A percentile compares a stretch with the other conserved stretches of the same genome.
Conservation (phyloP, 495 filamentous ascomycete genomes). For the Podospora anserina region DNA sequence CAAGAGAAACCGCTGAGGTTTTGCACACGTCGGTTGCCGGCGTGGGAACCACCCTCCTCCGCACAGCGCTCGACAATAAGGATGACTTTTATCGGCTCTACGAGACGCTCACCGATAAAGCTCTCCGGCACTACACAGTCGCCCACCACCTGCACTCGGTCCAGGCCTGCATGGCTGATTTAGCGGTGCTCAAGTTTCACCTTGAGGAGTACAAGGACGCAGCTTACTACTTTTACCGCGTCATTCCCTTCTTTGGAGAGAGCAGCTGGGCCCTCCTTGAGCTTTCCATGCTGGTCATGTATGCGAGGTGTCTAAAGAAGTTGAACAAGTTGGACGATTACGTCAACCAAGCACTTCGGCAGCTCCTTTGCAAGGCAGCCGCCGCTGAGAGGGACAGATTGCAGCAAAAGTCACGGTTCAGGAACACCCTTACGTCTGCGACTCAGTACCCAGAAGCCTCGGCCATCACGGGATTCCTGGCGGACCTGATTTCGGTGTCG, state of each 20-base stretch:
- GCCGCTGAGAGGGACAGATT: slow-evolving; percentile 50
- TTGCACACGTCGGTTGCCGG: slow-evolving; percentile 37
- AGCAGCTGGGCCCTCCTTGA: slow-evolving; percentile 78
- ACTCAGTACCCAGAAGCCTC: slow-evolving; percentile 51
- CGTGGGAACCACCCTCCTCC: slow-evolving; percentile 50
- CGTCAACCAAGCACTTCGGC: slow-evolving; percentile 65
- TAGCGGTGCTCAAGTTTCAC: slow-evolving; percentile 78
- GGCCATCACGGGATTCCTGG: slow-evolving; percentile 59
- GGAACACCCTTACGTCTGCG: slow-evolving; percentile 15
- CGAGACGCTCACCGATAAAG: slow-evolving; percentile 67
- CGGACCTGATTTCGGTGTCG: slow-evolving; percentile 63
- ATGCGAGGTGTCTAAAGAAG: slow-evolving; percentile 77
- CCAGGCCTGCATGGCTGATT: slow-evolving; percentile 74
- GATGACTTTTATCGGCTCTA: slow-evolving; percentile 60
- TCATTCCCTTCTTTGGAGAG: slow-evolving; percentile 78
- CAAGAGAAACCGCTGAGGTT: slow-evolving; percentile 22
- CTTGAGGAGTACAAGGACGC: slow-evolving; percentile 69
- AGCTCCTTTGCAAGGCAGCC: slow-evolving; percentile 73
- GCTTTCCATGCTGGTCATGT: slow-evolving; percentile 77
- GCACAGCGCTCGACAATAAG: slow-evolving; percentile 47
- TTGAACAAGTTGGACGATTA: slow-evolving; percentile 76
- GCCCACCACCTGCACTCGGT: slow-evolving; percentile 73
- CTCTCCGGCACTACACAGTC: slow-evolving; percentile 69
- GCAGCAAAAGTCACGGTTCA: slow-evolving; percentile 37
- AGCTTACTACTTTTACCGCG: slow-evolving; percentile 73